Evolutionary conservation across 2,329 filamentous ascomycete genomes (phyloP).

Genomic region (Graphilbum ipis-grandicollis): DNA sequence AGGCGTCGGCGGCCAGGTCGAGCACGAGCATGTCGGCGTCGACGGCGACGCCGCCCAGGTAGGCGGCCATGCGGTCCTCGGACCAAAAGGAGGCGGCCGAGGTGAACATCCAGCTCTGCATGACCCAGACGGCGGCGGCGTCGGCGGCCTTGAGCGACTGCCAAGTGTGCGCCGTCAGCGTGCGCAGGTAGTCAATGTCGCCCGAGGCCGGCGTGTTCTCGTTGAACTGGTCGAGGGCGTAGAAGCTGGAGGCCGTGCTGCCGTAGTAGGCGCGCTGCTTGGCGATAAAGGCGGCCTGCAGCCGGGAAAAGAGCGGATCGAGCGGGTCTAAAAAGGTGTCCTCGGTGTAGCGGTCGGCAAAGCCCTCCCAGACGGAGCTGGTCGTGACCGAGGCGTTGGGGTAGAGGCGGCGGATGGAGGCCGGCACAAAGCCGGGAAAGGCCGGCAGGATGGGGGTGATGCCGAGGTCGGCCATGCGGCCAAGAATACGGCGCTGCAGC

Average conservation of each 20-base stretch:
- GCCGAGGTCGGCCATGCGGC: conserved; percentile 31
- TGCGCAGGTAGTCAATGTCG: conserved; percentile 23
- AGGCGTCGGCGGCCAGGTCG: conserved; percentile 30
- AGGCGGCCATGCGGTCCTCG: conserved; percentile 26
- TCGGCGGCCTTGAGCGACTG: conserved; percentile 28
- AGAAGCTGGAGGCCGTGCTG: conserved; percentile 27
- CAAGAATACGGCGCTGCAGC: conserved; percentile 28
- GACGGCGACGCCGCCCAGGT: conserved; percentile 24
- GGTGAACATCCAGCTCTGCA: conserved; percentile 34
- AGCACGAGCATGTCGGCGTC: conserved; percentile 30
- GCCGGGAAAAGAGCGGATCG: conserved; percentile 22
- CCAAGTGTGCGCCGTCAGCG: conserved; percentile 24
- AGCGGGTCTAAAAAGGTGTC: conserved; percentile 29
- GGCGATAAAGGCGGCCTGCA: conserved; percentile 26
- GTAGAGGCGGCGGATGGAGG: conserved; percentile 19
- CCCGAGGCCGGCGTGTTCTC: conserved; percentile 30
- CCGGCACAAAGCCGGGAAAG: conserved; percentile 32
- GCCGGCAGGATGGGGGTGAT: conserved; percentile 33
- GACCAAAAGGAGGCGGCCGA: conserved; percentile 25
- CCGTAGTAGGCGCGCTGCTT: conserved; percentile 29
- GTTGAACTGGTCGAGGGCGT: conserved; percentile 35
- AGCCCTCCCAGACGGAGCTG: conserved; percentile 24
- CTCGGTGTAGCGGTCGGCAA: conserved; percentile 22
- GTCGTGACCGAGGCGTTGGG: conserved; percentile 25
- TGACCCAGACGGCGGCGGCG: conserved; percentile 29